Base-by-base conservation (phyloP, 2,329 filamentous ascomycete species). In the Trichoderma endophyticum region DNA sequence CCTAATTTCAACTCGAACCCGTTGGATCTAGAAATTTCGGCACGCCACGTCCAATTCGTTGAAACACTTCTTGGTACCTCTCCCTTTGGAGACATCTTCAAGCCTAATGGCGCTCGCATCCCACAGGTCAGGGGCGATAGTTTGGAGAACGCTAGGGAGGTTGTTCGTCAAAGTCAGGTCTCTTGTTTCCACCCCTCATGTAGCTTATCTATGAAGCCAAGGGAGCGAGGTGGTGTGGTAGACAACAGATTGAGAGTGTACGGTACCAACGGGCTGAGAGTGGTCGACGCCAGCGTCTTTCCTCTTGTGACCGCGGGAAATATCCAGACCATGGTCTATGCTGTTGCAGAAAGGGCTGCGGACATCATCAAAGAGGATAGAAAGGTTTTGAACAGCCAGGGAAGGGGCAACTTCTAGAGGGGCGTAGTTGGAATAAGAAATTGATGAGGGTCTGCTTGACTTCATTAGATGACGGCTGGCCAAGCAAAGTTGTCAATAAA, bases 11-110 rank as follows among this genome's bases (percentile, higher is more conserved):
- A 63, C 76, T 83, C 83, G 6, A 80, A 89, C 73, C 85, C 87
- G 5, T 82, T 89, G 30, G 89, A 90, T 75, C 76, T 90, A 57
- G 87, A 89, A 78, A 84, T 82, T 7, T 83, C 88, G 21, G 82
- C 80, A 2, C 80, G 82, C 32, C 82, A 80, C 18, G 80, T 84
- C 5, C 83, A 83, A 54, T 83, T 85, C 70, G 81, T 85, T 56
- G 83, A 80, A 73, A 69, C 72, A 6, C 61, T 81, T 21, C 75
- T 77, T 11, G 86, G 72, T 24, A 80, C 83, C 57, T 75, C 78
- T 2, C 82, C 84, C 0, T 82, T 86, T 71, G 77, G 74, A 14
- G 75, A 78, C 36, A 78, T 84, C 71, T 75, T 86, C 62, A 81
- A 82, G 74, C 73, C 76, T 1, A 78, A 78, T 34, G 83, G 84